Conservation (phyloP, 2,329 filamentous ascomycete genomes). For the Botrytis byssoidea region DNA sequence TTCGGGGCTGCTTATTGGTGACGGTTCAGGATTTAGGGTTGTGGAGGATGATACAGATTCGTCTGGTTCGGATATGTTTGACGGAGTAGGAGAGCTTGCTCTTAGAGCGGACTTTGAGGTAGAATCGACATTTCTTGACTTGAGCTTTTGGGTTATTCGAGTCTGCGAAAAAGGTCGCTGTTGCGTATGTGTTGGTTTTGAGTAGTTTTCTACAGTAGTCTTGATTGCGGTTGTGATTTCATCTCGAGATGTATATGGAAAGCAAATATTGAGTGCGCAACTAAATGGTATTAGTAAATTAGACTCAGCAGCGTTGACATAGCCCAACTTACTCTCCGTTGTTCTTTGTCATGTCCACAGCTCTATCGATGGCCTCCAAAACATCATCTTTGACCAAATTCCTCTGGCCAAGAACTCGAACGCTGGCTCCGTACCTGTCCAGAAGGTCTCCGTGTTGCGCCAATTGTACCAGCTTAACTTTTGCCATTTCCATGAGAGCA, state of each 20-base stretch:
- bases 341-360: slow-evolving; percentile 80
- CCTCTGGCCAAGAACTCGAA: slow-evolving; percentile 81
- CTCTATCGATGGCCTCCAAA: slow-evolving; percentile 80
- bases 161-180: slow-evolving; percentile 80
- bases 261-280: slow-evolving; percentile 87
- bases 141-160: slow-evolving; percentile 82
- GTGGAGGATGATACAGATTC: slow-evolving; percentile 61
- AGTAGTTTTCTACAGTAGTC: slow-evolving; percentile 83
- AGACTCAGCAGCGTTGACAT: not conserved
- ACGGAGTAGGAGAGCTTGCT: slow-evolving; percentile 49
- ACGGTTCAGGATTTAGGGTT: slow-evolving; percentile 44
- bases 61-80: slow-evolving; percentile 43
- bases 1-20: slow-evolving; percentile 33
- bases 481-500: slow-evolving; percentile 95
- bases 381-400: slow-evolving; percentile 85
- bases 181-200: slow-evolving; percentile 63
- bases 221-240: slow-evolving; percentile 92
- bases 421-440: slow-evolving; percentile 85
- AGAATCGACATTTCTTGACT: slow-evolving; percentile 57
- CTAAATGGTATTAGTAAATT: slow-evolving; percentile 37
- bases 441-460: slow-evolving; percentile 90
- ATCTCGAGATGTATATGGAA: slow-evolving; percentile 93
- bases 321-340: slow-evolving; percentile 66
- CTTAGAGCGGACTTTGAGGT: slow-evolving; percentile 27
- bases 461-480: slow-evolving; percentile 88